Base-by-base conservation (phyloP, 345 rosid species). In the Erysimum cheiranthoides region DNA sequence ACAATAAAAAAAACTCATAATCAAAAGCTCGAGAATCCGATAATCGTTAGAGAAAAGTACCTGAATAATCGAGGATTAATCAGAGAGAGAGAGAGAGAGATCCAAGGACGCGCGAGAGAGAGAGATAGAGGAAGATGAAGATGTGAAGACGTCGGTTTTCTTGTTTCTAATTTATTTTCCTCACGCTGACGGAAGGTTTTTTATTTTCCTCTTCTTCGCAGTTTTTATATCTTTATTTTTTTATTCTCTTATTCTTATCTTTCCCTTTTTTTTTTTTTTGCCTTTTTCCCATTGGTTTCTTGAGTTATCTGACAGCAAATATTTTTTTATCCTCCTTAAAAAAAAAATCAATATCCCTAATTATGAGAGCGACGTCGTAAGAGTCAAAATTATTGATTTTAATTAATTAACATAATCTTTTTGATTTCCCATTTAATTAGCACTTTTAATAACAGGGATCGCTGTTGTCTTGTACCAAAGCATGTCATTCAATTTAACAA, bases 71-170 rank as follows among this genome's bases (percentile, higher is more conserved):
- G 36, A 65, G 45, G 49, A 42, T 57, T 47, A 49, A 49, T 39
- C 53, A 42, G 40, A 39, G 59, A 47, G 69, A 56, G 25, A 58
- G 52, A n/a, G n/a, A 49, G 69, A 56, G 25, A 58, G 70, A 57
- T 75, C 73, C 79, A 59, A 68, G 18, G 66, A 36, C 51, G 34
- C 51, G 34, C 60, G 70, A 61, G 66, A 67, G 60, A 59, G 58
- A 25, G 2, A 59, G 40, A n/a, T 35, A 8, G 18, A 42, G 13
- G 46, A 40, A 40, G 46, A 40, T 40, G 46, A 40, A 10, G 72
- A 14, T 2, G 51, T 10, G 64, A 34, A 69, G 64, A 38, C 51
- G 68, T 68, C 63, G 36, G 61, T 77, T 63, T 77, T 63, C 42
- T 75, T 5, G 69, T 70, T 67, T 60, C 72, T 54, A 18, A 73